Conservation (phyloP, 345 rosid species). For the Excoecaria cochinchinensis region DNA sequence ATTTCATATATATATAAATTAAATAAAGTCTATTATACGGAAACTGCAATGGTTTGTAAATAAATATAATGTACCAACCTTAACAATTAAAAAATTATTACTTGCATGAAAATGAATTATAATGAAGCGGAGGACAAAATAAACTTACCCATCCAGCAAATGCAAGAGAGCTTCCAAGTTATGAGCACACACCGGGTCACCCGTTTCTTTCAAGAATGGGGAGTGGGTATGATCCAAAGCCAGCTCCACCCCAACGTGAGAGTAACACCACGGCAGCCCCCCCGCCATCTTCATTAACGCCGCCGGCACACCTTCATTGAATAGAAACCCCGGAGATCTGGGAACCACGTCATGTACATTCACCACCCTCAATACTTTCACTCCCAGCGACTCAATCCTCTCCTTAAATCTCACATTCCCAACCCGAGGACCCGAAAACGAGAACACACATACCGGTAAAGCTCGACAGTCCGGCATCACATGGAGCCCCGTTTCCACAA, state of each 20-base stretch:
- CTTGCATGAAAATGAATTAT: too few relatives aligned
- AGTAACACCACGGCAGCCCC: constrained; percentile 73
- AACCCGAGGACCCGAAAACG: constrained; percentile 73
- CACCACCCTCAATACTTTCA: constrained; percentile 75
- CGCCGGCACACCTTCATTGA: constrained; percentile 52
- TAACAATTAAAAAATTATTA: too few relatives aligned
- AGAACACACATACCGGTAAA: constrained; percentile 53
- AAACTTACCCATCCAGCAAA: constrained; percentile 76
- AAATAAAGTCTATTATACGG: too few relatives aligned
- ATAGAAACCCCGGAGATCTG: constrained; percentile 63
- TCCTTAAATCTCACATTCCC: constrained; percentile 71
- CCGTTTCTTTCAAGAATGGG: constrained; percentile 58
- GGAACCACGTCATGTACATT: constrained; percentile 71
- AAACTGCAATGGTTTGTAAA: too few relatives aligned
- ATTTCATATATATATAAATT: too few relatives aligned
- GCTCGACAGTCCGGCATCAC: constrained; percentile 33
- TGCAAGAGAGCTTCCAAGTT: constrained; percentile 80
- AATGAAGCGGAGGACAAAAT: too few relatives aligned
- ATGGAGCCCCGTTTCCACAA: constrained; percentile 61
- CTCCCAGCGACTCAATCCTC: constrained; percentile 51
- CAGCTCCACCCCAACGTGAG: constrained; percentile 78
- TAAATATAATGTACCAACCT: too few relatives aligned
- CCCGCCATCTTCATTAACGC: constrained; percentile 49
- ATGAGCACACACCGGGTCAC: constrained; percentile 54
- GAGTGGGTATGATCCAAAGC: constrained; percentile 61